phyloP scores from a whole-genome alignment of 2,329 filamentous ascomycete genomes.

The Penicillium frequentans region DNA sequence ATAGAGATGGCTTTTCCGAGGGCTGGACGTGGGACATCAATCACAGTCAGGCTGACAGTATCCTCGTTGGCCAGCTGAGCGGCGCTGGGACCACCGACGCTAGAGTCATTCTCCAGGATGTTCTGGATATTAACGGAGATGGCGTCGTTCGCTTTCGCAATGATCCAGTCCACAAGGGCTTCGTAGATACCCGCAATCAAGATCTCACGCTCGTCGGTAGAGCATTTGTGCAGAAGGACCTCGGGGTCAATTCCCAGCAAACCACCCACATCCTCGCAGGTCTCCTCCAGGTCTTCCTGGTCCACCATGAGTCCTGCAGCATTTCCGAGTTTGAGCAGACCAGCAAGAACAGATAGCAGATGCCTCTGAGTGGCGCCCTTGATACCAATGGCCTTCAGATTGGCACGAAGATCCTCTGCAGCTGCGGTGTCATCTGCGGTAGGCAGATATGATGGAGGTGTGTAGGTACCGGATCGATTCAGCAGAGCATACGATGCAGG shows the following conservation, averaged over 20 bases:
- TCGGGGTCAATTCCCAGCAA: slow-evolving; percentile 86
- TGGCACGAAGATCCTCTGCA: slow-evolving; percentile 86
- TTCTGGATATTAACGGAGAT: slow-evolving; percentile 74
- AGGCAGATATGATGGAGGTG: slow-evolving; percentile 82
- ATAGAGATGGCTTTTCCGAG: slow-evolving; percentile 87
- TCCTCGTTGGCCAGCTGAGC: slow-evolving; percentile 71
- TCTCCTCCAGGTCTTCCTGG: slow-evolving; percentile 76
- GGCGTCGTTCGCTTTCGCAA: slow-evolving; percentile 81
- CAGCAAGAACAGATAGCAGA: slow-evolving; percentile 81
- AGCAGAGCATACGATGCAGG: slow-evolving; percentile 77
- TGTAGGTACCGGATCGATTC: slow-evolving; percentile 79
- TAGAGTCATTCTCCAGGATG: slow-evolving; percentile 64
- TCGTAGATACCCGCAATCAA: slow-evolving; percentile 89
- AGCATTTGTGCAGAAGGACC: slow-evolving; percentile 73
- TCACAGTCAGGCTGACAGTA: slow-evolving; percentile 82
- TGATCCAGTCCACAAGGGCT: slow-evolving; percentile 90
- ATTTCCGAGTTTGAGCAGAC: slow-evolving; percentile 87
- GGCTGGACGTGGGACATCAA: slow-evolving; percentile 78
- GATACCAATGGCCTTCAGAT: slow-evolving; percentile 89
- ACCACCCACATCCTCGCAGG: slow-evolving; percentile 86
- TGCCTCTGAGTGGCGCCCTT: slow-evolving; percentile 80
- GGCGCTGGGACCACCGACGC: slow-evolving; percentile 60
- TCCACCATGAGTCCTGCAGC: slow-evolving; percentile 83
- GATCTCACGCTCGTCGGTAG: slow-evolving; percentile 78
- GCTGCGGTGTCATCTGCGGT: slow-evolving; percentile 90